Evolutionary conservation across 2,329 filamentous ascomycete species (phyloP).

Genomic region (Penicillium occitanis): DNA sequence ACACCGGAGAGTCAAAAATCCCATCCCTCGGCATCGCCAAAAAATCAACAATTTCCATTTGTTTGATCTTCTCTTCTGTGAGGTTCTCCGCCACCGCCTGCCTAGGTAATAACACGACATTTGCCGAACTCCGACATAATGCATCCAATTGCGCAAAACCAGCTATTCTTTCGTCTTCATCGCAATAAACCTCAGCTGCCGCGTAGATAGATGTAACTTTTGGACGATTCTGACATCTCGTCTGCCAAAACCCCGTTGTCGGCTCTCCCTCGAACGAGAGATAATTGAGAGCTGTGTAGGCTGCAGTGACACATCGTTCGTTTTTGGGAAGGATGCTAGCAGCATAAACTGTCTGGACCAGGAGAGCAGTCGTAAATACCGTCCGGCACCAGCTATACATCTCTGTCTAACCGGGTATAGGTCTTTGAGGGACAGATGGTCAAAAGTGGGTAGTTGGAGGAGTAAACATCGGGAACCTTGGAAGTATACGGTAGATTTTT

Average conservation of each 20-base stretch:
- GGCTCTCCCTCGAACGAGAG: constrained; percentile 32
- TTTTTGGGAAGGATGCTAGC: constrained; percentile 8
- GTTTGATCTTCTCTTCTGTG: not conserved
- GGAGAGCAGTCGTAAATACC: not conserved
- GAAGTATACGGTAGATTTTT: not conserved
- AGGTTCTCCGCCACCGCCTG: not conserved
- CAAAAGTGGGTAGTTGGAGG: not conserved
- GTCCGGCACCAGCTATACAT: constrained; percentile 4
- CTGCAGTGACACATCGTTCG: constrained; percentile 36
- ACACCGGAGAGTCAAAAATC: not conserved
- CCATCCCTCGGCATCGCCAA: not conserved
- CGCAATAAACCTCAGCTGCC: not conserved
- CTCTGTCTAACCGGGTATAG: not conserved
- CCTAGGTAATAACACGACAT: not conserved
- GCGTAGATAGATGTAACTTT: not conserved
- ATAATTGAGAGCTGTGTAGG: constrained; percentile 34
- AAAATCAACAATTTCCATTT: not conserved
- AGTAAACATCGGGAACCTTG: not conserved
- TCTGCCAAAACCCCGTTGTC: constrained; percentile 26
- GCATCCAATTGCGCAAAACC: not conserved
- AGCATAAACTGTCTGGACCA: not conserved
- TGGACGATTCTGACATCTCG: constrained; percentile 32
- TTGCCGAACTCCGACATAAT: not conserved
- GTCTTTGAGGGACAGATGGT: not conserved
- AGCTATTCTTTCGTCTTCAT: not conserved